Evolutionary conservation across 371 early-diverging fungal genomes (phyloP).

Genomic region (Mucor sp.): DNA sequence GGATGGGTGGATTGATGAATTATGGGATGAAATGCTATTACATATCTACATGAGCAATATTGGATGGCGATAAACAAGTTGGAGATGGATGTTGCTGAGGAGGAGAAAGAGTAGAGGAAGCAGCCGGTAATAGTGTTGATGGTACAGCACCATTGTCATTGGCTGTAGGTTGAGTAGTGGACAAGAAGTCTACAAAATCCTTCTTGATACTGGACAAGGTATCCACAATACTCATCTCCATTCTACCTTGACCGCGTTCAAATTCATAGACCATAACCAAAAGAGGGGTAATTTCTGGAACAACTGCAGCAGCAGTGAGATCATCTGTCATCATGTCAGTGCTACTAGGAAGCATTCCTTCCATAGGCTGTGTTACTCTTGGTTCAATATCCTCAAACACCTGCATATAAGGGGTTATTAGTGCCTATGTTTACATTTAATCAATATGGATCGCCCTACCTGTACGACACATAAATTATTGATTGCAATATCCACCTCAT

Average conservation of each 20-base stretch:
- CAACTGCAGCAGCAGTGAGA: background rate
- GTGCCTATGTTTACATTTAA: background rate
- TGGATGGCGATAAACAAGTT: background rate
- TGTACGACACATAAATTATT: constrained; percentile 57
- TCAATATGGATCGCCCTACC: constrained; percentile 20
- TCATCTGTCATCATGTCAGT: background rate
- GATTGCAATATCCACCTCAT: constrained; percentile 58
- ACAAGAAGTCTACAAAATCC: background rate
- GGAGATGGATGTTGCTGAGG: background rate
- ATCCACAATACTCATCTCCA: constrained; percentile 30
- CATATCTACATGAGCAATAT: background rate
- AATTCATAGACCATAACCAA: constrained; percentile 58
- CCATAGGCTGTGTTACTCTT: constrained; percentile 11
- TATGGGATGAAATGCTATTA: background rate
- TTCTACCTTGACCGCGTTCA: constrained; percentile 51
- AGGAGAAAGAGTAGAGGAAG: background rate
- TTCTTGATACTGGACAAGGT: constrained; percentile 19
- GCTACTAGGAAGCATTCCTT: background rate
- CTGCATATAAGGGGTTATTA: constrained; percentile 17
- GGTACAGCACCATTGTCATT: background rate
- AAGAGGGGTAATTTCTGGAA: constrained; percentile 26
- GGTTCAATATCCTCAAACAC: constrained; percentile 57
- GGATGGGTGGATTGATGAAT: background rate
- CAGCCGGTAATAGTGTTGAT: background rate
- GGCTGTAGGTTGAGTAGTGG: background rate